phyloP scores from a whole-genome alignment of 176 grass and related monocot genomes.

The Guadua angustifolia region DNA sequence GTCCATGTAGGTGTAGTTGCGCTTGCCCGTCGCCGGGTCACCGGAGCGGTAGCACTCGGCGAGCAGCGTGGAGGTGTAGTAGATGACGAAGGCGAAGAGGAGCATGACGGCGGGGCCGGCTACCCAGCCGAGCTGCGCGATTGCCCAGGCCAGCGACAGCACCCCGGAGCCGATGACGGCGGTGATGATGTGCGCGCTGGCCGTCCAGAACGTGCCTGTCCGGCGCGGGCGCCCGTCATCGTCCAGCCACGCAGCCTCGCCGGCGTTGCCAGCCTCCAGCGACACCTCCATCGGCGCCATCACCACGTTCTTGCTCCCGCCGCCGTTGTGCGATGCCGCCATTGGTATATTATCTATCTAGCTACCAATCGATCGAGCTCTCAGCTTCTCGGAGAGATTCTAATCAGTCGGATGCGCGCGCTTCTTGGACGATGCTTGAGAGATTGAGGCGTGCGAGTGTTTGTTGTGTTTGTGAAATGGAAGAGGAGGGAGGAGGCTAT shows the following conservation, averaged over 20 bases:
- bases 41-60: constrained; percentile 87
- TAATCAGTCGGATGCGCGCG: neutral
- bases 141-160: constrained; percentile 86
- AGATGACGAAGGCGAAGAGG: constrained; percentile 88
- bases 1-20: constrained; percentile 98
- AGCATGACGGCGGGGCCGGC: constrained; percentile 82
- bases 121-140: constrained; percentile 89
- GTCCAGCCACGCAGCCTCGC: constrained; percentile 44
- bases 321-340: neutral
- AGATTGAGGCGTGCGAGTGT: neutral
- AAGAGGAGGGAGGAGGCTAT: neutral
- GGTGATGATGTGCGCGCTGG: constrained; percentile 94
- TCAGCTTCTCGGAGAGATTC: neutral
- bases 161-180: constrained; percentile 93
- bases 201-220: constrained; percentile 77
- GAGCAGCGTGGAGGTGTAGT: constrained; percentile 83
- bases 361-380: neutral
- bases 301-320: neutral
- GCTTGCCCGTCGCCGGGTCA: constrained; percentile 68
- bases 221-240: constrained; percentile 59
- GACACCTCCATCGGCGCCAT: constrained; percentile 54
- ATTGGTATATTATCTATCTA: neutral
- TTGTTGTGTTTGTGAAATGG: neutral
- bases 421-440: neutral
- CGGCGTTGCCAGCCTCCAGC: constrained; percentile 45